Conservation (phyloP, 1,284 basidiomycete species). For the Schizophyllum amplum region DNA sequence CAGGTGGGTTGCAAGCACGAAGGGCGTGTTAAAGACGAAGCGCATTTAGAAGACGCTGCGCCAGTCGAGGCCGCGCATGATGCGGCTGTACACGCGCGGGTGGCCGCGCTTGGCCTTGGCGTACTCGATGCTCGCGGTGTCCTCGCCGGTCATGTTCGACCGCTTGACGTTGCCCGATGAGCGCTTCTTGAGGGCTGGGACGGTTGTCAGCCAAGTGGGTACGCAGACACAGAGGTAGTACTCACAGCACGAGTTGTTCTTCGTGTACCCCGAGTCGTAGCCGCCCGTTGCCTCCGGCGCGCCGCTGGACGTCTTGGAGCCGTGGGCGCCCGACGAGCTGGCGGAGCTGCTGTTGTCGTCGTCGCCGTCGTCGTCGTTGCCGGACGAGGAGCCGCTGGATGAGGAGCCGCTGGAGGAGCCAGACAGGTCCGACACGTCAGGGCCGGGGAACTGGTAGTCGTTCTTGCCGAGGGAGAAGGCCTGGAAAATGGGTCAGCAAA, state of each 20-base stretch:
- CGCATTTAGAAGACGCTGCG: too few relatives aligned
- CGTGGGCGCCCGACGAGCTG: background rate
- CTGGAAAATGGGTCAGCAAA: background rate
- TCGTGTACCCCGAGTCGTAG: background rate
- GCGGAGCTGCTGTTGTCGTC: background rate
- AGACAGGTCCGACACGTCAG: background rate
- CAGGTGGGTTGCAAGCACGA: too few relatives aligned
- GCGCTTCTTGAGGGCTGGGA: too few relatives aligned
- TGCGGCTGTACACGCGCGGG: conserved; percentile 18
- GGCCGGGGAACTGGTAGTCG: background rate
- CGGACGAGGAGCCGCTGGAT: background rate
- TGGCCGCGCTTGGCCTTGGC: too few relatives aligned
- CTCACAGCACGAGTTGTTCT: too few relatives aligned
- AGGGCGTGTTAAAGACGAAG: too few relatives aligned
- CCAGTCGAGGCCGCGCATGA: conserved; percentile 17
- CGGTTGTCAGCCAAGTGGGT: too few relatives aligned
- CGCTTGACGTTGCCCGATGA: too few relatives aligned
- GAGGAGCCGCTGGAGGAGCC: background rate
- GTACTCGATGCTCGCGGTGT: too few relatives aligned
- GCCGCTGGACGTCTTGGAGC: too few relatives aligned
- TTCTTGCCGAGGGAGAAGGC: background rate
- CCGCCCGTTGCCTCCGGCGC: background rate
- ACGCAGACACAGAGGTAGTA: too few relatives aligned
- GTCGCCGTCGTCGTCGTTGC: background rate
- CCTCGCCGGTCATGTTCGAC: too few relatives aligned